phyloP scores from a whole-genome alignment of 2,329 filamentous ascomycete genomes.

The Penicillium verrucosum region DNA sequence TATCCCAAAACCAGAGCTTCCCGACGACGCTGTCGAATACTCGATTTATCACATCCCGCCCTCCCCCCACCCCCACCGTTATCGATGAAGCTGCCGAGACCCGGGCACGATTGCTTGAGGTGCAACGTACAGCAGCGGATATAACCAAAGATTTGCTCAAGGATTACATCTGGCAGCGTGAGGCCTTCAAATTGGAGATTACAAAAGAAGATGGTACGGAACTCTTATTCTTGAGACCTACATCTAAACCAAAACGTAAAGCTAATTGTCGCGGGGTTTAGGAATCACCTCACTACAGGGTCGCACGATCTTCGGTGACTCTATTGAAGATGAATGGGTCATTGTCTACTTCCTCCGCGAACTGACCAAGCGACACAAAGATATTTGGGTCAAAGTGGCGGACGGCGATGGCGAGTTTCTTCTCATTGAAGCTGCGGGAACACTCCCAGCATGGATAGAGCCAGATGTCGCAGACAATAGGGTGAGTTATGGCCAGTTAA shows the following conservation, averaged over 20 bases:
- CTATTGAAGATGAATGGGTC: slow-evolving; percentile 95
- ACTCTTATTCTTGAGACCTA: slow-evolving; percentile 4
- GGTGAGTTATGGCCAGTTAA: slow-evolving; percentile 34
- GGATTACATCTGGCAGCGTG: slow-evolving; percentile 94
- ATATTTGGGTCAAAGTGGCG: slow-evolving; percentile 76
- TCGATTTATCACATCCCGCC: slow-evolving; percentile 67
- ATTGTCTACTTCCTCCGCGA: slow-evolving; percentile 86
- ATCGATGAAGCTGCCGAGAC: slow-evolving; percentile 51
- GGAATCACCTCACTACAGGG: slow-evolving; percentile 64
- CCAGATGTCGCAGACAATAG: slow-evolving; percentile 85
- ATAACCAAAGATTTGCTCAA: slow-evolving; percentile 65
- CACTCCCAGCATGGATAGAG: slow-evolving; percentile 83
- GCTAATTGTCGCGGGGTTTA: slow-evolving; percentile 23
- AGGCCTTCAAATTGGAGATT: slow-evolving; percentile 68
- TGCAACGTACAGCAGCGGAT: slow-evolving; percentile 66
- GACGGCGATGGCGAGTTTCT: slow-evolving; percentile 95
- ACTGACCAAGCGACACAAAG: slow-evolving; percentile 67
- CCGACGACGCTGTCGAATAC: slow-evolving; percentile 86
- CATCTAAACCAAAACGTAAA: background rate
- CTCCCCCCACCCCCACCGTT: slow-evolving; percentile 50
- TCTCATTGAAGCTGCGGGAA: slow-evolving; percentile 86
- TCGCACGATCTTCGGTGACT: slow-evolving; percentile 83
- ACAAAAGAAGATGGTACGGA: slow-evolving; percentile 58
- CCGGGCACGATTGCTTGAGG: slow-evolving; percentile 63
- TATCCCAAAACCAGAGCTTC: slow-evolving; percentile 62